These are phyloP conservation scores for Vitis hybrid DNA, from an alignment of 177 flowering plant species.

Conservation along the genomic window DNA sequence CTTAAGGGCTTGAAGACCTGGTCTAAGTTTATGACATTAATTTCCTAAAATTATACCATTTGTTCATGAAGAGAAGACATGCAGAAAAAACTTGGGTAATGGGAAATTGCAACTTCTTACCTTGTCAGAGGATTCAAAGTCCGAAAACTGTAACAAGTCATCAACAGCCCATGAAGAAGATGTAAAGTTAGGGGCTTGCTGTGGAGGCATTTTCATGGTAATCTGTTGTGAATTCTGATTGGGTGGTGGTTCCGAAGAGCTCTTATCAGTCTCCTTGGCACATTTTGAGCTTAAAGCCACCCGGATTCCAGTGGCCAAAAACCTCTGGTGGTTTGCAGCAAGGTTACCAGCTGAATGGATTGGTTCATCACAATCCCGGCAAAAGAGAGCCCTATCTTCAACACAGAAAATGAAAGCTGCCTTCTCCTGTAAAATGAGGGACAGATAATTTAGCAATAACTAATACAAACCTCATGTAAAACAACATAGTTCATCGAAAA, in stretches of 20 bases:
- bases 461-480: not conserved
- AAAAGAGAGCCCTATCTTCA: constrained; percentile 95
- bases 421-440: constrained; percentile 57
- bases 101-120: constrained; percentile 23
- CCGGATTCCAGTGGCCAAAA: constrained; percentile 83
- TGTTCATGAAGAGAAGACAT: too few species aligned
- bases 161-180: constrained; percentile 81
- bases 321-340: constrained; percentile 83
- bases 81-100: not conserved
- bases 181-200: constrained; percentile 35
- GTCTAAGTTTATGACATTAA: too few species aligned
- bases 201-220: constrained; percentile 31
- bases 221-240: constrained; percentile 36
- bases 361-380: constrained; percentile 86
- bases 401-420: constrained; percentile 98
- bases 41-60: too few species aligned
- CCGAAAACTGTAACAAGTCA: constrained; percentile 73
- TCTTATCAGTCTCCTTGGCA: constrained; percentile 36
- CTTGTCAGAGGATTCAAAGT: constrained; percentile 70
- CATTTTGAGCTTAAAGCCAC: constrained; percentile 65
- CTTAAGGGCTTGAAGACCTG: too few species aligned
- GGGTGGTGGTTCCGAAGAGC: constrained; percentile 58
- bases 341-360: constrained; percentile 69
- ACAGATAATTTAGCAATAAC: not conserved
- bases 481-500: not conserved